A percentile compares a stretch with the other conserved stretches of the same genome.
These are phyloP conservation scores for Metschnikowia drakensbergensis DNA, from an alignment of 805 yeast species.

Conservation along the genomic window DNA sequence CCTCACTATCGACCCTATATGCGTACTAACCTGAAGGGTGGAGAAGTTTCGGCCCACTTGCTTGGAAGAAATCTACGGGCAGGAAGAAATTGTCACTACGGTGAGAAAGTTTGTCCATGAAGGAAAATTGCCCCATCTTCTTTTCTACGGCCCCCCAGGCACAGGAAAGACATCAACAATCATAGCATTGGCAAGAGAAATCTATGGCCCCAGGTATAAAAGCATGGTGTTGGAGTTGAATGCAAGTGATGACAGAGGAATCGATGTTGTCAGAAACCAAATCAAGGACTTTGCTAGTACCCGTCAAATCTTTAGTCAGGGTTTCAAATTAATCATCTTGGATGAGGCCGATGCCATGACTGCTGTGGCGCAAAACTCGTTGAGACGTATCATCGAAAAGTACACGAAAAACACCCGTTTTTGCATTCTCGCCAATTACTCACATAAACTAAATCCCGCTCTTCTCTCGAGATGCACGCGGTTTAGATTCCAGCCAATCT, in stretches of 20 bases:
- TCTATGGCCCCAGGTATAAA: slow-evolving; percentile 74
- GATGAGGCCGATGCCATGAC: slow-evolving; percentile 98
- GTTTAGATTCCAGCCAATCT: slow-evolving; percentile 85
- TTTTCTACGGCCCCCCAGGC: slow-evolving; percentile 95
- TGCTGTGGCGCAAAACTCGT: slow-evolving; percentile 77
- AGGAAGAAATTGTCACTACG: slow-evolving; percentile 78
- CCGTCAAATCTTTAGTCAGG: slow-evolving; percentile 82
- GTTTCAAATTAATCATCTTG: slow-evolving; percentile 84
- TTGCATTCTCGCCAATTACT: slow-evolving; percentile 91
- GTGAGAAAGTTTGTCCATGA: slow-evolving; percentile 79
- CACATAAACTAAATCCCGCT: slow-evolving; percentile 95
- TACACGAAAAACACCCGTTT: slow-evolving; percentile 94
- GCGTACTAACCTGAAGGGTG: slow-evolving; percentile 49
- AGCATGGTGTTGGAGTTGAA: slow-evolving; percentile 93
- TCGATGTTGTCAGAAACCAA: slow-evolving; percentile 95
- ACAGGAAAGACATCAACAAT: slow-evolving; percentile 91
- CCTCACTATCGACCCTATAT: background rate
- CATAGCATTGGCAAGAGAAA: slow-evolving; percentile 79
- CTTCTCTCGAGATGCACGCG: slow-evolving; percentile 91
- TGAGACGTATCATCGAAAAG: slow-evolving; percentile 82
- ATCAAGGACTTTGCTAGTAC: slow-evolving; percentile 96
- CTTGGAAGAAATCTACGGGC: slow-evolving; percentile 88
- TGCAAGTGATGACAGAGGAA: slow-evolving; percentile 97
- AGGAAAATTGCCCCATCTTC: slow-evolving; percentile 82
- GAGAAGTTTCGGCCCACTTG: slow-evolving; percentile 90